Evolutionary conservation across 2,329 filamentous ascomycete genomes (phyloP).

Genomic region (Cladophialophora yegresii): DNA sequence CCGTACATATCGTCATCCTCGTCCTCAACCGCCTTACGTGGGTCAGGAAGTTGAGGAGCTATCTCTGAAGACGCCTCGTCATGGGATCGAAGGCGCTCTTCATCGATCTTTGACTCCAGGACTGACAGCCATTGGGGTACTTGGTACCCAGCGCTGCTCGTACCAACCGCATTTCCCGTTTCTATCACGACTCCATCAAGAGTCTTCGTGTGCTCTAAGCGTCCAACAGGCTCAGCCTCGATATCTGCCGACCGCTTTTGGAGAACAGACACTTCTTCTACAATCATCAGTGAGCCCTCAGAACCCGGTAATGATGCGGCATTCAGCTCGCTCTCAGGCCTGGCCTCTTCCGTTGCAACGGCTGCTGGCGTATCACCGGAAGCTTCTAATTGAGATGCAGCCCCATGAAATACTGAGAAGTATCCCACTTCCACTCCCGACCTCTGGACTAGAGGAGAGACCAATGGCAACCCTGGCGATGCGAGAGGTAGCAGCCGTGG

Average conservation of each 20-base stretch:
- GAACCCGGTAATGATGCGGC: neutral
- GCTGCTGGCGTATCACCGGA: conserved; percentile 15
- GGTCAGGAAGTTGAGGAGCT: neutral
- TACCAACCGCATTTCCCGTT: neutral
- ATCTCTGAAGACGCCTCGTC: neutral
- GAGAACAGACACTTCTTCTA: neutral
- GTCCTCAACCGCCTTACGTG: neutral
- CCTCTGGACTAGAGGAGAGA: conserved; percentile 44
- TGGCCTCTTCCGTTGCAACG: neutral
- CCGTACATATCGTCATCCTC: conserved; percentile 32
- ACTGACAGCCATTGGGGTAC: conserved; percentile 13
- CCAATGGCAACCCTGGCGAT: conserved; percentile 45
- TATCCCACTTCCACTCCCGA: conserved; percentile 38
- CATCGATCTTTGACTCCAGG: conserved; percentile 16
- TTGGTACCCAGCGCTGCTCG: neutral
- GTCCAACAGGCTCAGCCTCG: neutral
- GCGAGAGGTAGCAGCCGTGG: conserved; percentile 45
- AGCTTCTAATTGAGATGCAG: conserved; percentile 32
- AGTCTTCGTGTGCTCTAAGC: neutral
- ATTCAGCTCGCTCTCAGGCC: neutral
- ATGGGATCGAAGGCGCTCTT: conserved; percentile 12
- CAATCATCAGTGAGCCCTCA: conserved; percentile 4
- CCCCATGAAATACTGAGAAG: conserved; percentile 37
- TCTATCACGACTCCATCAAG: neutral
- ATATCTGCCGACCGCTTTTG: neutral